Evolutionary conservation across 129 eudicot genomes (phyloP).

Genomic region (Apium graveolens): DNA sequence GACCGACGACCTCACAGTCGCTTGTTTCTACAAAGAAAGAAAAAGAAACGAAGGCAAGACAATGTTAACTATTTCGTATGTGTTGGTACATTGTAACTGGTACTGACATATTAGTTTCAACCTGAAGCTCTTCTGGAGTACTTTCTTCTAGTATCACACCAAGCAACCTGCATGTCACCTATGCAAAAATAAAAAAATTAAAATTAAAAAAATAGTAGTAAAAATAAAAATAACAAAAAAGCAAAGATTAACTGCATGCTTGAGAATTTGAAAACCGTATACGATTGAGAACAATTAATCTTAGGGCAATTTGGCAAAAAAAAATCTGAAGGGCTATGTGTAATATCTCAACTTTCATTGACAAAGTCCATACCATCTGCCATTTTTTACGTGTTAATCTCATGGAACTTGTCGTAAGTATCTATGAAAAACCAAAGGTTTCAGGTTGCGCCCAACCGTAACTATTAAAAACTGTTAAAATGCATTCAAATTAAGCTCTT

Average conservation of each 20-base stretch:
- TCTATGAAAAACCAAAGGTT: not conserved
- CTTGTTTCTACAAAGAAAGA: conserved; percentile 48
- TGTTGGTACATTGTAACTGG: not conserved
- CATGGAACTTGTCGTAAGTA: not conserved
- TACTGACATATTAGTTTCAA: not conserved
- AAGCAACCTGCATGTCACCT: conserved; percentile 87
- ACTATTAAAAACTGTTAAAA: not conserved
- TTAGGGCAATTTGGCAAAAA: too few species aligned
- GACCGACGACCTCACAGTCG: conserved; percentile 75
- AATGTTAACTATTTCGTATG: not conserved
- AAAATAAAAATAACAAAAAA: not conserved
- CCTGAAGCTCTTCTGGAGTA: conserved; percentile 93
- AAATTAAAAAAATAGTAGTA: too few species aligned
- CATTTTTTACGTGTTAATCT: not conserved
- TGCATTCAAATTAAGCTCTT: not conserved
- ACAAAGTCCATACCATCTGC: not conserved
- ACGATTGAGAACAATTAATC: not conserved
- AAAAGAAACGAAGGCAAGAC: conserved; percentile 2
- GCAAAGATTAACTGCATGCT: not conserved
- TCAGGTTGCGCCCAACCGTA: not conserved
- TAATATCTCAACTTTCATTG: not conserved
- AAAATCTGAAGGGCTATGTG: too few species aligned
- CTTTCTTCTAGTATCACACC: conserved; percentile 83
- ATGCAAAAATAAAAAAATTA: conserved; percentile 12
- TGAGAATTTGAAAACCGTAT: not conserved